Conservation (phyloP, 225 moss, liverwort and hornwort genomes). For the Marchantia polymorpha region DNA sequence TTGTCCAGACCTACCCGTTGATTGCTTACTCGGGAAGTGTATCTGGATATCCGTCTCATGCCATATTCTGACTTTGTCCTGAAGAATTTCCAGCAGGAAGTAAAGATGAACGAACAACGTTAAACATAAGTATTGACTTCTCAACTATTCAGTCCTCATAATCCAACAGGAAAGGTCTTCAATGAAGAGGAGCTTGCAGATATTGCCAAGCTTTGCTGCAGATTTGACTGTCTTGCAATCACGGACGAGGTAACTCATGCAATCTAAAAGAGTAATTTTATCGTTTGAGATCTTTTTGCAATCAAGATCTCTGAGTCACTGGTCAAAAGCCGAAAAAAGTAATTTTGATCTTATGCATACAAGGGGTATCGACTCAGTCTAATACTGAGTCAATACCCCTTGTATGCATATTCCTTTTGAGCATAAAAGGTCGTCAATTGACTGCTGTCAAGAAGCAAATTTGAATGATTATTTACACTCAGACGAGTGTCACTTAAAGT, state of each 20-base stretch:
- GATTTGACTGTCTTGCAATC: slow-evolving; percentile 74
- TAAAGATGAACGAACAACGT: not conserved
- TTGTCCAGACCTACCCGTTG: not conserved
- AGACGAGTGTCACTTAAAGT: too few species aligned
- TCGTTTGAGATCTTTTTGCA: not conserved
- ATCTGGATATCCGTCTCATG: not conserved
- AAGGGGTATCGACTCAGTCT: too few species aligned
- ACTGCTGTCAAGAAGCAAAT: too few species aligned
- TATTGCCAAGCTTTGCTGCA: slow-evolving; percentile 75
- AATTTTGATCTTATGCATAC: too few species aligned
- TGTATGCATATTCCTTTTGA: too few species aligned
- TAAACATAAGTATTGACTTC: not conserved
- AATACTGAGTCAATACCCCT: too few species aligned
- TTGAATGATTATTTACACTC: too few species aligned
- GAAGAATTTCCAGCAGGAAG: too few species aligned
- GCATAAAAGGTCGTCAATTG: too few species aligned
- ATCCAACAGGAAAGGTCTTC: slow-evolving; percentile 89
- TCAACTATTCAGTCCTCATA: slow-evolving; percentile 63
- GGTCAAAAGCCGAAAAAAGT: too few species aligned
- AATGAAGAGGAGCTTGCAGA: slow-evolving; percentile 56
- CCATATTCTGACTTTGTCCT: not conserved
- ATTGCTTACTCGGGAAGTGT: not conserved
- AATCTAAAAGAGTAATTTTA: not conserved
- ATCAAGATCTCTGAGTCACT: too few species aligned
- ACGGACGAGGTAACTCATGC: slow-evolving; percentile 62